Percentiles rank a stretch among this genome's conserved stretches.
Evolutionary conservation across 768 basidiomycete genomes (phyloP).

Genomic region (Boletus huronensis): DNA sequence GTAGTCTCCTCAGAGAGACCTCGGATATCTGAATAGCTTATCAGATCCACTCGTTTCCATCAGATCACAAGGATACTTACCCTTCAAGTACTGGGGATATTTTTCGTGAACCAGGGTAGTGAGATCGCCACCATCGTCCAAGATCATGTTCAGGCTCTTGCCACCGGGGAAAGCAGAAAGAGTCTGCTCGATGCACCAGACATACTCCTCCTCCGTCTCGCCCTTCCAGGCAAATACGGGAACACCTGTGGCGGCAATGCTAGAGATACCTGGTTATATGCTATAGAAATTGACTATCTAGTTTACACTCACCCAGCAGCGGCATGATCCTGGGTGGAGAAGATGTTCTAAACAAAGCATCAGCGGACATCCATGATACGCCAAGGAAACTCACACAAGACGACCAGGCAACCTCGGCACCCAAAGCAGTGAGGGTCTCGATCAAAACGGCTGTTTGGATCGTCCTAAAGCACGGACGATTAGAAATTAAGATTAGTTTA

Average conservation of each 20-base stretch:
- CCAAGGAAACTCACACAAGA: slow-evolving; percentile 68
- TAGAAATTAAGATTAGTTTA: not conserved
- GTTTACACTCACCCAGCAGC: slow-evolving; percentile 76
- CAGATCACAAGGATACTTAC: slow-evolving; percentile 35
- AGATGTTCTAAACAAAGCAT: slow-evolving; percentile 74
- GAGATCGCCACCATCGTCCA: slow-evolving; percentile 98
- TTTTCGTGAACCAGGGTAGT: slow-evolving; percentile 95
- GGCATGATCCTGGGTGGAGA: slow-evolving; percentile 99
- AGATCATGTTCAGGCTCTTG: slow-evolving; percentile 93
- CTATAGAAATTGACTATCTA: not conserved
- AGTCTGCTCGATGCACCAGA: slow-evolving; percentile 98
- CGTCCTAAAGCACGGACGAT: slow-evolving; percentile 59
- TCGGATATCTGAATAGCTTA: slow-evolving; percentile 56
- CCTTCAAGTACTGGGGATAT: slow-evolving; percentile 83
- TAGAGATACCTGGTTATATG: slow-evolving; percentile 27
- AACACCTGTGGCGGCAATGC: slow-evolving; percentile 96
- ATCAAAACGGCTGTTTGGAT: slow-evolving; percentile 99
- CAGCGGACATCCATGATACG: not conserved
- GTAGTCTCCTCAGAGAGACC: slow-evolving; percentile 99
- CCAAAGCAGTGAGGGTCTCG: slow-evolving; percentile 92
- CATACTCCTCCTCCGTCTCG: slow-evolving; percentile 98
- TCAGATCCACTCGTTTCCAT: not conserved
- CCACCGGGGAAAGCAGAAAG: slow-evolving; percentile 82
- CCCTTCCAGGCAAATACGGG: slow-evolving; percentile 99
- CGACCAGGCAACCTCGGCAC: slow-evolving; percentile 98